phyloP scores from a whole-genome alignment of 2,329 filamentous ascomycete species.

The Fusarium guadeloupense region DNA sequence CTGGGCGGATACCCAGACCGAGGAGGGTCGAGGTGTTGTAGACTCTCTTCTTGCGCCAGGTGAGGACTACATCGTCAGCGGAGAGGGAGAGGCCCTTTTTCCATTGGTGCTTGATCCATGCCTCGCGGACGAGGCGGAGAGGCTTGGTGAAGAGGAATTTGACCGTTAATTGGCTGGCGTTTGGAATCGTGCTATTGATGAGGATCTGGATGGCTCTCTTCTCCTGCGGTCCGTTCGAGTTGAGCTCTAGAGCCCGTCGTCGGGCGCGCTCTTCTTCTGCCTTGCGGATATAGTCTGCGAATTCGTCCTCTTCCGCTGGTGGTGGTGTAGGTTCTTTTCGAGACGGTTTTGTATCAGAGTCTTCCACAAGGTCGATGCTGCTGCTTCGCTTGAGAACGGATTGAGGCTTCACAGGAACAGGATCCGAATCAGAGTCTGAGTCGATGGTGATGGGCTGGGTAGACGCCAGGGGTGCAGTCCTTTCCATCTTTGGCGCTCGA shows the following conservation, averaged over 20 bases:
- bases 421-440: slow-evolving; percentile 48
- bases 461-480: not conserved
- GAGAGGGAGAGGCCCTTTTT: slow-evolving; percentile 50
- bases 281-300: slow-evolving; percentile 56
- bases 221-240: slow-evolving; percentile 14
- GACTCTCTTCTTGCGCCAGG: slow-evolving; percentile 77
- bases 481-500: slow-evolving; percentile 9
- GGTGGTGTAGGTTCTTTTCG: slow-evolving; percentile 9
- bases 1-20: slow-evolving; percentile 68
- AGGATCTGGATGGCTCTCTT: slow-evolving; percentile 46
- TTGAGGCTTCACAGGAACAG: slow-evolving; percentile 8
- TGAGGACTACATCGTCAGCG: slow-evolving; percentile 72
- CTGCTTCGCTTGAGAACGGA: slow-evolving; percentile 2
- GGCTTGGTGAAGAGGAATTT: slow-evolving; percentile 73
- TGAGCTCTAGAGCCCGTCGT: slow-evolving; percentile 35
- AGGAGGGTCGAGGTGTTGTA: slow-evolving; percentile 80
- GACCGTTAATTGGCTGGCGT: slow-evolving; percentile 61
- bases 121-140: slow-evolving; percentile 71
- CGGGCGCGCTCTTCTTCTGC: slow-evolving; percentile 50
- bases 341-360: not conserved
- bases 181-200: slow-evolving; percentile 71
- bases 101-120: slow-evolving; percentile 73
- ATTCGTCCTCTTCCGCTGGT: slow-evolving; percentile 52
- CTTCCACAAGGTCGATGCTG: slow-evolving; percentile 30
- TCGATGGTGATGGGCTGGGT: slow-evolving; percentile 40